Evolutionary conservation across 1,139 yeast genomes (phyloP), one percentile per base, ranked within the genome.

Genomic region (Spencermartinsiella ligniputridi): DNA sequence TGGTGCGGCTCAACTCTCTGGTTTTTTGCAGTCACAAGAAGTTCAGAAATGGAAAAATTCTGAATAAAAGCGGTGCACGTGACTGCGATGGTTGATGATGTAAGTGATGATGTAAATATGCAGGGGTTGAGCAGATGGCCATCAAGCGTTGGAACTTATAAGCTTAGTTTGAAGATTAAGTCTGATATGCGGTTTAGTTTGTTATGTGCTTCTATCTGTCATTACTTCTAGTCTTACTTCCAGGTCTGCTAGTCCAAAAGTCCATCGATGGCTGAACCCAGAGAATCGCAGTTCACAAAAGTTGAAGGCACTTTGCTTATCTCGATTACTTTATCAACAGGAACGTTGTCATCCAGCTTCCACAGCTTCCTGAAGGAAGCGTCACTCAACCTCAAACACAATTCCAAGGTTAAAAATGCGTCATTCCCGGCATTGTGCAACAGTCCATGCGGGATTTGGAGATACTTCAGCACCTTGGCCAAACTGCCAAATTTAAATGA

Each of bases 341-440:
- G 6, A 27, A 27, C n/a, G 15, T 8, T 6, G 5, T 27, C 32
- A n/a, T 27, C 32, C 13, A 27, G 15, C 32, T 27, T 27, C 32
- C 32, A 27, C 12, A 11, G 32, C 32, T n/a, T 27, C 15, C 32
- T 27, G n/a, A 27, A 27, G 15, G 8, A 9, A 0, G 85, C 83
- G 56, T 82, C 87, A 34, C 77, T 66, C 46, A 81, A 58, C 41
- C 71, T 70, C 58, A 81, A 54, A 21, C 79, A 74, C 27, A 80
- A 64, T 22, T 76, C 50, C 40, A 84, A 61, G 0, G 94, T 84
- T 54, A 75, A 82, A 56, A 81, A 81, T 1, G 94, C 81, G 61
- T 86, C 95, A 57, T 86, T 86, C n/a, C 85, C 90, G 1, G 90
- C 95, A 58, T 86, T 86, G 58, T 85, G 95, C 39, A 84, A 64